Evolutionary conservation across 805 yeast genomes (phyloP), one percentile per base, ranked within the genome.

Genomic region (Spathaspora arborariae): DNA sequence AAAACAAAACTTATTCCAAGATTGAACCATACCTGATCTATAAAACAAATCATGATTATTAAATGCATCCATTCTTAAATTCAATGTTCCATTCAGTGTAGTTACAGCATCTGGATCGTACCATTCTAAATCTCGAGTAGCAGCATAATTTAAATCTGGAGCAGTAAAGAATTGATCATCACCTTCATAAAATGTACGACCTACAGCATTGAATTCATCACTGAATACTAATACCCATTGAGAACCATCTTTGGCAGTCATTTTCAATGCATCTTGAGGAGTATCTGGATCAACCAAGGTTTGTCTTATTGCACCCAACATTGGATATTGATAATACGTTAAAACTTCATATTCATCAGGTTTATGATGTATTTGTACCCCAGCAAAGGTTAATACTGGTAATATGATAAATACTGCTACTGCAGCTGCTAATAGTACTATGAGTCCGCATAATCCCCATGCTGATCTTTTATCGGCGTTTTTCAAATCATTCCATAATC

Each of bases 351-450:
- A 75, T 6, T 67, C 20, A 43, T 62, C 53, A 4, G 72, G 68
- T 10, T 21, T 4, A 2, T 13, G 5, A 40, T 54, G 60, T 16
- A 55, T 48, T 8, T 80, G 66, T 19, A 78, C 82, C 48, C 95
- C 96, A 1, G 96, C 72, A 64, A 75, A 94, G 0, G 97, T 90
- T 44, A 94, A 64, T 1, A 84, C 92, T 1, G 99, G 98, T 51
- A 88, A 68, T 3, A 92, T 68, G 42, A 94, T 75, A 58, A 92
- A 89, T 9, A 92, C 63, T 18, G 75, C 78, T 10, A 83, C 54
- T 2, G 80, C 84, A 24, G 85, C 95, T 3, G 83, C 45, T 19
- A 79, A 67, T 39, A 92, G 69, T 1, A 74, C 47, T 4, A 85
- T 24, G 35, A 90, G 55, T 19, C 90, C 89, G 19, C 78, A 38